Conservation (phyloP, 352 stramenopile species). For the Phytophthora constricta region DNA sequence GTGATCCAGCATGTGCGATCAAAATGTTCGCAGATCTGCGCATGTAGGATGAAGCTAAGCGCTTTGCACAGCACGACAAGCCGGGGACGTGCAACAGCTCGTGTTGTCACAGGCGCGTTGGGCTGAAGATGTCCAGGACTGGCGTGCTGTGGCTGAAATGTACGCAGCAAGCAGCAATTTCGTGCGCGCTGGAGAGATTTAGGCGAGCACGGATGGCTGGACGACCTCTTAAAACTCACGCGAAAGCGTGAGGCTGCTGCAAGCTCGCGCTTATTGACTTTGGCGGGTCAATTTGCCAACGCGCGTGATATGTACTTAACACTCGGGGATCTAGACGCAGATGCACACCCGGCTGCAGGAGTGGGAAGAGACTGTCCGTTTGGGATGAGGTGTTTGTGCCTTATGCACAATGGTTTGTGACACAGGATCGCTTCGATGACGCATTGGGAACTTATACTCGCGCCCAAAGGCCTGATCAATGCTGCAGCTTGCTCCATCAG, state of each 20-base stretch:
- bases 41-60: constrained; percentile 95
- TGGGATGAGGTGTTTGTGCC: constrained; percentile 93
- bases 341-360: constrained; percentile 92
- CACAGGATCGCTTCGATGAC: constrained; percentile 93
- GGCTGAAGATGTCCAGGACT: constrained; percentile 93
- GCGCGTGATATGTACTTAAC: constrained; percentile 84
- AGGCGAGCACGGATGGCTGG: constrained; percentile 84
- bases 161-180: constrained; percentile 89
- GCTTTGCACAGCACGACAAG: constrained; percentile 79
- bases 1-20: constrained; percentile 87
- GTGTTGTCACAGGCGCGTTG: constrained; percentile 91
- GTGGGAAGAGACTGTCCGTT: constrained; percentile 92
- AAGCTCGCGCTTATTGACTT: constrained; percentile 47
- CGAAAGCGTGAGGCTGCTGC: constrained; percentile 59
- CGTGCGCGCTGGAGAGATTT: constrained; percentile 88
- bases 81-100: constrained; percentile 89
- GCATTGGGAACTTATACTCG: constrained; percentile 91
- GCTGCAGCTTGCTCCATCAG: constrained; percentile 82
- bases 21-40: constrained; percentile 94
- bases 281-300: constrained; percentile 80
- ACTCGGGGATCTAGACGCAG: constrained; percentile 85
- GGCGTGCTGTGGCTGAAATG: constrained; percentile 91
- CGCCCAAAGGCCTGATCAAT: constrained; percentile 84
- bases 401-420: constrained; percentile 93
- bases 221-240: constrained; percentile 86